Evolutionary conservation across 805 yeast genomes (phyloP).

Genomic region (Sugiyamaella boreocaroliniensis): DNA sequence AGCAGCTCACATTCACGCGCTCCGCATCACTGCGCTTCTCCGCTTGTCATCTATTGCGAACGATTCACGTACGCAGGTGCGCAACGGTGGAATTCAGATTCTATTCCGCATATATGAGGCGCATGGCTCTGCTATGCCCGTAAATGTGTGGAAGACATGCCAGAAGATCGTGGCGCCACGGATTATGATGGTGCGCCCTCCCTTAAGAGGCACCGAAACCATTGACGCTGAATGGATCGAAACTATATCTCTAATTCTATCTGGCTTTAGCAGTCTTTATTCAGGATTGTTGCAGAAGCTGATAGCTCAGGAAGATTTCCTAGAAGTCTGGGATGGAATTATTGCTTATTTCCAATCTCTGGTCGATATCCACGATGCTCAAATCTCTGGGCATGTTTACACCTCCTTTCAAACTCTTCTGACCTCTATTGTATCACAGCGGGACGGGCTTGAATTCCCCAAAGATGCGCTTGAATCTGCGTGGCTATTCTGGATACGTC

Average conservation of each 20-base stretch:
- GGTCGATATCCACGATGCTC: constrained; percentile 41
- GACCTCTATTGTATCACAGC: constrained; percentile 21
- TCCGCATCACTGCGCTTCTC: constrained; percentile 61
- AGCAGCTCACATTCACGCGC: constrained; percentile 28
- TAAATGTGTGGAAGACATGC: constrained; percentile 57
- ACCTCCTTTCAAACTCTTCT: constrained; percentile 46
- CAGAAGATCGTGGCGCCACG: constrained; percentile 52
- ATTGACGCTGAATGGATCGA: constrained; percentile 45
- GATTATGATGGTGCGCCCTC: constrained; percentile 25
- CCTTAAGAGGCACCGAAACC: constrained; percentile 5
- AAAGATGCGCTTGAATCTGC: constrained; percentile 13
- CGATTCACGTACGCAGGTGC: constrained; percentile 69
- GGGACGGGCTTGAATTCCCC: constrained; percentile 7
- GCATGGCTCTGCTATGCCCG: constrained; percentile 50
- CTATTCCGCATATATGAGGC: constrained; percentile 75
- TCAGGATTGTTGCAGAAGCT: constrained; percentile 41
- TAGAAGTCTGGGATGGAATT: constrained; percentile 50
- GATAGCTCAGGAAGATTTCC: constrained; percentile 25
- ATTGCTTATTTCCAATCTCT: constrained; percentile 43
- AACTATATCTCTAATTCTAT: constrained; percentile 52
- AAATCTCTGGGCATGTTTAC: constrained; percentile 50
- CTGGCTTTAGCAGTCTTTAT: constrained; percentile 61
- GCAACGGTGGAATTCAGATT: constrained; percentile 86
- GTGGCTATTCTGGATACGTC: constrained; percentile 37
- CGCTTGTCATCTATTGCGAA: constrained; percentile 55